Conservation (phyloP, 495 filamentous ascomycete species). For the Penicillium silybi region DNA sequence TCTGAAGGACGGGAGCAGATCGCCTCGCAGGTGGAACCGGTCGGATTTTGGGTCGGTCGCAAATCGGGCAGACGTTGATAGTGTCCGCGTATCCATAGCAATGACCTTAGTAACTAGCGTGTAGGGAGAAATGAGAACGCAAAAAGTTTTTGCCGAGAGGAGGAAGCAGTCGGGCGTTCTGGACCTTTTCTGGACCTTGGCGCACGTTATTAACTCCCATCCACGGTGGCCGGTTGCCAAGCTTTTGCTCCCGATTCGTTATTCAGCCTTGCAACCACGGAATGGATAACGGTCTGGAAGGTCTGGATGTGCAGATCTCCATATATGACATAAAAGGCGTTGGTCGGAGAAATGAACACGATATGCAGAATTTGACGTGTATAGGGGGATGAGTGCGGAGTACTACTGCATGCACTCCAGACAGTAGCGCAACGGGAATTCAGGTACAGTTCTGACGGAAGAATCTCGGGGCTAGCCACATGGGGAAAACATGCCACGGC, state of each 20-base stretch:
- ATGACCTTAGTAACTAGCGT: not conserved
- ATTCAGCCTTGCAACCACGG: conserved; percentile 3
- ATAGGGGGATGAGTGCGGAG: not conserved
- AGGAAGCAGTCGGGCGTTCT: not conserved
- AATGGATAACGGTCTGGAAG: not conserved
- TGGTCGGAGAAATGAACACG: not conserved
- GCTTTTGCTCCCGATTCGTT: conserved; percentile 9
- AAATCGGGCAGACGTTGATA: not conserved
- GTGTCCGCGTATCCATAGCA: too few relatives aligned
- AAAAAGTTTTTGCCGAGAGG: conserved; percentile 6
- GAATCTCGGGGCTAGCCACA: conserved; percentile 4
- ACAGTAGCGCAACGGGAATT: not conserved
- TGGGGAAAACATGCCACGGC: not conserved
- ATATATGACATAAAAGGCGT: conserved; percentile 9
- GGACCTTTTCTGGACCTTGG: conserved; percentile 6
- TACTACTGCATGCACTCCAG: conserved; percentile 18
- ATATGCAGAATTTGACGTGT: not conserved
- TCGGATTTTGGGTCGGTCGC: not conserved
- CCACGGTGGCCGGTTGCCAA: conserved; percentile 7
- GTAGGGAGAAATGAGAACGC: not conserved
- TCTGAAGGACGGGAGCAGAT: not conserved
- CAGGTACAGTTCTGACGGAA: conserved; percentile 7
- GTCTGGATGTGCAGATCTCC: conserved; percentile 4
- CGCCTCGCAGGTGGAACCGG: not conserved
- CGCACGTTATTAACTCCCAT: not conserved